Percentiles rank a stretch among this genome's conserved stretches.
Evolutionary conservation across 2,329 filamentous ascomycete species (phyloP).

Genomic region (Metarhizium robertsii): DNA sequence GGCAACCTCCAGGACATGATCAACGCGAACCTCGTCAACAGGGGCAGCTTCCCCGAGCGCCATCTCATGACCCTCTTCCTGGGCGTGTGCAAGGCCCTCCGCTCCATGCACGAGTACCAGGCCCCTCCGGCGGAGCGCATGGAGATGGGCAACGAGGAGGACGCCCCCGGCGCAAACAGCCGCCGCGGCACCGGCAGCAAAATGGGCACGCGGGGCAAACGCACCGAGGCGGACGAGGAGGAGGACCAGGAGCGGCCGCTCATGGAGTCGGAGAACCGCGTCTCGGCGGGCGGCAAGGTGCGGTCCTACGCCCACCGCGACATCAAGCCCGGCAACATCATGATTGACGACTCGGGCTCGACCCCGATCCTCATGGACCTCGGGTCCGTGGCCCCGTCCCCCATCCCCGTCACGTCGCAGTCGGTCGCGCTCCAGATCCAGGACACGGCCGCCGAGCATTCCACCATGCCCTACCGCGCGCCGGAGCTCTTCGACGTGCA

Average conservation of each 20-base stretch:
- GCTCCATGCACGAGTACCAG: conserved; percentile 84
- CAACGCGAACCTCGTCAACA: conserved; percentile 96
- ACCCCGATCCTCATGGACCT: conserved; percentile 96
- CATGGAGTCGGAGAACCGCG: conserved; percentile 65
- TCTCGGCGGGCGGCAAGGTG: conserved; percentile 51
- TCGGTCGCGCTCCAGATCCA: conserved; percentile 87
- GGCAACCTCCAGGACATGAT: conserved; percentile 97
- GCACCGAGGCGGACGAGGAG: conserved; percentile 57
- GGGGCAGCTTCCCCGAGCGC: conserved; percentile 80
- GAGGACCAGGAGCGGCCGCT: conserved; percentile 71
- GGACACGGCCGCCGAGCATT: conserved; percentile 91
- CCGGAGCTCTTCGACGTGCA: conserved; percentile 98
- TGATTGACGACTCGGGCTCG: conserved; percentile 88
- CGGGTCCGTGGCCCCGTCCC: conserved; percentile 79
- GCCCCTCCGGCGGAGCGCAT: conserved; percentile 36
- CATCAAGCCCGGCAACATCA: conserved; percentile 97
- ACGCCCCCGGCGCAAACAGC: conserved; percentile 19
- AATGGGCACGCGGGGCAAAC: conserved; percentile 27
- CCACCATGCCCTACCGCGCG: conserved; percentile 96
- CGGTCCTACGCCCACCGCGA: conserved; percentile 89
- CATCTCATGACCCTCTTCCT: conserved; percentile 83
- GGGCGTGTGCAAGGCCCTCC: conserved; percentile 80
- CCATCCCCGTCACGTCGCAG: conserved; percentile 80
- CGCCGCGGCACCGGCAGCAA: conserved; percentile 11
- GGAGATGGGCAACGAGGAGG: conserved; percentile 39